These are phyloP conservation scores for Hypoxylon sp. DNA, from an alignment of 2,329 filamentous ascomycete genomes.

Conservation along the genomic window DNA sequence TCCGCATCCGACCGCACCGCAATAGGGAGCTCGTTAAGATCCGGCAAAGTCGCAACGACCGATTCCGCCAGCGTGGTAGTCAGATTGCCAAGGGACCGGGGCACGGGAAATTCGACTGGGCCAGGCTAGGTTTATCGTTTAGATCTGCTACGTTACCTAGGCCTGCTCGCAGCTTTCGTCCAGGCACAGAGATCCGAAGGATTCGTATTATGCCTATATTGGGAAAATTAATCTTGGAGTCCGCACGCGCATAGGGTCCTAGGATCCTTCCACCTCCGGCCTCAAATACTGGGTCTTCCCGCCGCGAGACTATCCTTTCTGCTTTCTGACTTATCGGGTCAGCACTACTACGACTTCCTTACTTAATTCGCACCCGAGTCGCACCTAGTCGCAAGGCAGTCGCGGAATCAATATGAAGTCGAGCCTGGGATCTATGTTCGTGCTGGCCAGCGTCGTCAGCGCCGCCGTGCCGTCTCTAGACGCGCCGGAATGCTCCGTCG, in stretches of 20 bases:
- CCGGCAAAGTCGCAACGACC: not conserved
- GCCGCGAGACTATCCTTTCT: not conserved
- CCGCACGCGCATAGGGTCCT: constrained; percentile 2
- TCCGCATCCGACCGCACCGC: not conserved
- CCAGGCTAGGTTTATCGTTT: constrained; percentile 16
- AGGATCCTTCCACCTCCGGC: constrained; percentile 3
- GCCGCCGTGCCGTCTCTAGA: constrained; percentile 41
- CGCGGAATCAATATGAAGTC: constrained; percentile 28
- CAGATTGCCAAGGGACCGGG: constrained; percentile 23
- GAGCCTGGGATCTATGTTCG: constrained; percentile 26
- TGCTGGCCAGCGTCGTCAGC: constrained; percentile 20
- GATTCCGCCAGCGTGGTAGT: constrained; percentile 17
- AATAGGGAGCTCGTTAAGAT: constrained; percentile 8
- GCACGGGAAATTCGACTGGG: constrained; percentile 4
- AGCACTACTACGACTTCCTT: not conserved
- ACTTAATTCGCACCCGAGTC: not conserved
- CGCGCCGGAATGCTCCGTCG: constrained; percentile 51
- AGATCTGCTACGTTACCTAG: constrained; percentile 28
- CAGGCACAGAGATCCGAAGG: constrained; percentile 18
- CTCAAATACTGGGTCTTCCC: constrained; percentile 14
- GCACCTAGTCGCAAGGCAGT: constrained; percentile 18
- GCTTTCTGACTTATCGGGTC: not conserved
- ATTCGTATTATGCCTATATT: constrained; percentile 22
- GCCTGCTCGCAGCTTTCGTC: constrained; percentile 4
- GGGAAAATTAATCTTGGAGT: constrained; percentile 20